Evolutionary conservation across 441 rosid species (phyloP), one percentile per base, ranked within the genome.

Genomic region (Gossypium davidsonii): DNA sequence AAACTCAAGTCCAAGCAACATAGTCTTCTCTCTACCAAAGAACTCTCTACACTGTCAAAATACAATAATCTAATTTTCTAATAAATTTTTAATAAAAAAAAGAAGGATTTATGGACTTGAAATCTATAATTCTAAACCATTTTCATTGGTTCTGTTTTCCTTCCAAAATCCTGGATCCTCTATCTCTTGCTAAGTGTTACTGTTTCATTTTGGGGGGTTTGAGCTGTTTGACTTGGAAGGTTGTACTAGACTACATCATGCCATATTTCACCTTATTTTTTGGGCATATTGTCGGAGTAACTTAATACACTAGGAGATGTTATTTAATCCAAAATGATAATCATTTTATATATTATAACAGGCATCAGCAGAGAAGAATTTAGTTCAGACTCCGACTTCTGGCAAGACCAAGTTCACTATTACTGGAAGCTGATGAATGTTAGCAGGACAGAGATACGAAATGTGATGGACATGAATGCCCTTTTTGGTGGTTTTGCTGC

Each of bases 381-480:
- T 80, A 62, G 70, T 18, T 79, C 39, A 53, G 86, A 81, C 79
- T 70, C 80, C 2, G n/a, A 53, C 67, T 92, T 84, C 77, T 95
- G 99, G 98, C 82, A 81, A 75, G 88, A 86, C 57, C 98, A 92
- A 83, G 87, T 86, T 77, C 83, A 1, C 15, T 78, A 62, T 17
- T 92, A 92, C 75, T 89, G 92, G 97, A 84, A 83, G 73, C 72
- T 92, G 79, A 90, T 88, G 92, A 82, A 84, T 70, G 71, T 82
- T n/a, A 85, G 72, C 25, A 77, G 75, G 78, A 81, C 80, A 3
- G 90, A 90, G 74, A 77, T 89, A 77, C 82, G 96, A 76, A 95
- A 92, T 81, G 85, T 88, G 79, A 89, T 95, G 98, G 98, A 95
- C 78, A 91, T 92, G 98, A 95, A 89, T 57, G 91, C 99, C 68